These are phyloP conservation scores for Penicillium herquei DNA, from an alignment of 495 filamentous ascomycete genomes.

Conservation along the genomic window DNA sequence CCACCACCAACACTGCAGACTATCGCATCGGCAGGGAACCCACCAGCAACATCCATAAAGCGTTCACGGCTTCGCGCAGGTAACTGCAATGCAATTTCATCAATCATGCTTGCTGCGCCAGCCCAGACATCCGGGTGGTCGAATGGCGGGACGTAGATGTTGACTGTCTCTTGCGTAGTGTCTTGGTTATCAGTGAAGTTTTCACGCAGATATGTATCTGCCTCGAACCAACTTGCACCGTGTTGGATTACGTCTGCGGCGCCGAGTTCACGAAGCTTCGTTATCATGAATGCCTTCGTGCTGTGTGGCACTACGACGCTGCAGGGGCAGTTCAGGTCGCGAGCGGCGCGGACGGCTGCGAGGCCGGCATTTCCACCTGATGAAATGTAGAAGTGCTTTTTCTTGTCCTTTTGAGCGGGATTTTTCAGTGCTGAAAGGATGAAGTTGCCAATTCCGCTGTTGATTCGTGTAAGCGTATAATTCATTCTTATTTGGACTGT, in stretches of 20 bases:
- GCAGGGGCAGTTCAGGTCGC: slow-evolving; percentile 55
- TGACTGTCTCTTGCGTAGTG: slow-evolving; percentile 54
- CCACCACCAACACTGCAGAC: slow-evolving; percentile 86
- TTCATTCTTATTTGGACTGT: not conserved
- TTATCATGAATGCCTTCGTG: slow-evolving; percentile 65
- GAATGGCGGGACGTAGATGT: slow-evolving; percentile 66
- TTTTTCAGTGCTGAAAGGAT: slow-evolving; percentile 53
- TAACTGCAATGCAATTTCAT: slow-evolving; percentile 65
- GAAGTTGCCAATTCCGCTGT: slow-evolving; percentile 73
- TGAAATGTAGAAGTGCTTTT: slow-evolving; percentile 77
- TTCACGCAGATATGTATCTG: slow-evolving; percentile 66
- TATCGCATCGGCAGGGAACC: slow-evolving; percentile 57
- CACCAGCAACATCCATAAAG: slow-evolving; percentile 6
- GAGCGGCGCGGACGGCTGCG: slow-evolving; percentile 77
- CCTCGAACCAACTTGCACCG: slow-evolving; percentile 74
- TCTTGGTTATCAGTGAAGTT: slow-evolving; percentile 47
- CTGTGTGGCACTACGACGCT: slow-evolving; percentile 76
- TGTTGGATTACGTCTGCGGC: slow-evolving; percentile 66
- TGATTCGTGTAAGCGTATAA: not conserved
- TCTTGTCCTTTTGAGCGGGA: slow-evolving; percentile 26
- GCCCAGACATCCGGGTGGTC: slow-evolving; percentile 80
- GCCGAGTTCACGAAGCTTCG: slow-evolving; percentile 64
- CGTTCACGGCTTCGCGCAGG: slow-evolving; percentile 16
- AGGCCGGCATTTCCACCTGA: slow-evolving; percentile 89
- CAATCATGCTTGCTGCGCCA: slow-evolving; percentile 65